A percentile compares a stretch with the other conserved stretches of the same genome.
Conservation (phyloP, 2,329 filamentous ascomycete genomes). For the Magnaporthales sp. region DNA sequence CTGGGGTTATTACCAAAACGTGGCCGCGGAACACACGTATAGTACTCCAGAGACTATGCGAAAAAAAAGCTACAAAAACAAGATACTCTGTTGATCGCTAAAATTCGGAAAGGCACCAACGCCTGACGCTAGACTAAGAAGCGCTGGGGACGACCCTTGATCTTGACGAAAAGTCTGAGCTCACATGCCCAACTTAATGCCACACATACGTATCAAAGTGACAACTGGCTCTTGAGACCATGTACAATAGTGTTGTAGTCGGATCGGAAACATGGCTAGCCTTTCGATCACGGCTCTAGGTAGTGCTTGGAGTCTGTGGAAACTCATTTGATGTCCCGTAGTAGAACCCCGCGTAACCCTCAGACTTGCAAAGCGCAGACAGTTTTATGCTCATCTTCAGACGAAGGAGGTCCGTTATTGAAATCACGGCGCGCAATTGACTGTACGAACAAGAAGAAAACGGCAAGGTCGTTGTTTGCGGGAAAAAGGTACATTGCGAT, state of each 20-base stretch:
- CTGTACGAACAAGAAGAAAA: neutral
- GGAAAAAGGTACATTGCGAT: neutral
- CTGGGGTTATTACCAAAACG: neutral
- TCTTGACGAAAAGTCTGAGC: neutral
- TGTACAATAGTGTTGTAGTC: neutral
- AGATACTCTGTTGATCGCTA: neutral
- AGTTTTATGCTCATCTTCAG: neutral
- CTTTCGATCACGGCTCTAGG: neutral
- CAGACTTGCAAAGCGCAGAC: neutral
- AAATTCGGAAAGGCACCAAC: neutral
- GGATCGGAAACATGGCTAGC: neutral
- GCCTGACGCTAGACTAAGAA: neutral
- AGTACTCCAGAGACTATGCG: too few relatives aligned
- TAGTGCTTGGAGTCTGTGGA: neutral
- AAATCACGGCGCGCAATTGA: neutral
- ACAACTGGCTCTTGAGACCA: neutral
- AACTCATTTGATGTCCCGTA: neutral
- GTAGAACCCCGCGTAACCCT: neutral
- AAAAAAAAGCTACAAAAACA: neutral
- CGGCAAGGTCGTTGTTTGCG: neutral
- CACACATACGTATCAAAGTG: neutral
- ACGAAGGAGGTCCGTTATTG: neutral
- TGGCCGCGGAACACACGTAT: neutral
- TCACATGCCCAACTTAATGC: neutral
- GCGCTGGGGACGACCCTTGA: neutral